phyloP scores from a whole-genome alignment of 768 basidiomycete genomes.

The Daedaleopsis nitida region DNA sequence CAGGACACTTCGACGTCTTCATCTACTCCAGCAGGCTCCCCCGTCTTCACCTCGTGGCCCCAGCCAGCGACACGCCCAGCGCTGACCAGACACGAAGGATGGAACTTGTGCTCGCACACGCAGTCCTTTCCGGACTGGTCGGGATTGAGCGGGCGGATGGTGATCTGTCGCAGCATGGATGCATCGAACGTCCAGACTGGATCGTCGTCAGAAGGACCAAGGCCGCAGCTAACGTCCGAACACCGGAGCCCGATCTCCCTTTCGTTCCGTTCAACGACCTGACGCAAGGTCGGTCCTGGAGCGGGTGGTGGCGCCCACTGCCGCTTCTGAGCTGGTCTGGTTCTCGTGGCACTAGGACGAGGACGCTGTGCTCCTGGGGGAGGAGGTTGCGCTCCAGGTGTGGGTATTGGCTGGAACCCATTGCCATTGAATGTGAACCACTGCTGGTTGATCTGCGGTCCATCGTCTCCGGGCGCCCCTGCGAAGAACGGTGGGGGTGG shows the following conservation, averaged over 20 bases:
- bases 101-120: constrained; percentile 71
- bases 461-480: background rate
- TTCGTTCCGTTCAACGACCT: constrained; percentile 73
- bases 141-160: constrained; percentile 34
- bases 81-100: constrained; percentile 69
- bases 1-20: constrained; percentile 66
- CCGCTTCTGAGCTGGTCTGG: constrained; percentile 38
- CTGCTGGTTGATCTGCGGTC: constrained; percentile 1
- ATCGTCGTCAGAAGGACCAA: constrained; percentile 47
- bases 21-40: constrained; percentile 33
- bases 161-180: constrained; percentile 31
- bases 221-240: constrained; percentile 69
- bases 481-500: background rate
- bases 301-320: constrained; percentile 62
- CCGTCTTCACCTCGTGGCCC: constrained; percentile 47
- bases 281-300: constrained; percentile 71
- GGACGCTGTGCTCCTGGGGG: constrained; percentile 23
- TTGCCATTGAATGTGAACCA: constrained; percentile 17
- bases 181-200: constrained; percentile 25
- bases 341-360: background rate
- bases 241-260: constrained; percentile 74
- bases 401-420: constrained; percentile 7
- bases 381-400: constrained; percentile 21
- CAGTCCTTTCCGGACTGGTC: constrained; percentile 22
- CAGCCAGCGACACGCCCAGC: constrained; percentile 66